Evolutionary conservation across 176 grass and related monocot genomes (phyloP).

Genomic region (maize (Zea mays)): DNA sequence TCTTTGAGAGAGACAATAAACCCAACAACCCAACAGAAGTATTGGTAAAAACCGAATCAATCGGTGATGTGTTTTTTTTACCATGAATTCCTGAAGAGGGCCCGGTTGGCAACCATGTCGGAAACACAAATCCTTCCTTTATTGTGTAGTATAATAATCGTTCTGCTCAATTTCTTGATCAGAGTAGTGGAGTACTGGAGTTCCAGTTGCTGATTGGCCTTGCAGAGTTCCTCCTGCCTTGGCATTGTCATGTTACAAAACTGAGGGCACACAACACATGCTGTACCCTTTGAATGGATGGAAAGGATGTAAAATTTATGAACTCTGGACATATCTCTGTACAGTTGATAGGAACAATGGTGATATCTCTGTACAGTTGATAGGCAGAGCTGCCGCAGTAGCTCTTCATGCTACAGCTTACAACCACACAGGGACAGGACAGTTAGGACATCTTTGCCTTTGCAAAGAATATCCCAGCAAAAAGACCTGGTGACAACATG

Average conservation of each 20-base stretch:
- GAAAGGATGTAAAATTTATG: slow-evolving; percentile 29
- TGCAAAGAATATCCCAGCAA: slow-evolving; percentile 94
- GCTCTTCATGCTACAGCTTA: slow-evolving; percentile 18
- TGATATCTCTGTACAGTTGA: slow-evolving; percentile 49
- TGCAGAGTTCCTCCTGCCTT: slow-evolving; percentile 19
- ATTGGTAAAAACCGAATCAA: neutral
- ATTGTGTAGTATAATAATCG: slow-evolving; percentile 13
- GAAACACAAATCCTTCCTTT: neutral
- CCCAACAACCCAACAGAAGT: neutral
- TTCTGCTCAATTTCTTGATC: slow-evolving; percentile 34
- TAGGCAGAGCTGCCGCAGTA: neutral
- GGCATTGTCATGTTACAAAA: slow-evolving; percentile 41
- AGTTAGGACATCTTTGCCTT: slow-evolving; percentile 78
- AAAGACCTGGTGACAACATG: slow-evolving; percentile 63
- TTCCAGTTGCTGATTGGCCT: slow-evolving; percentile 8
- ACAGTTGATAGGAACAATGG: slow-evolving; percentile 45
- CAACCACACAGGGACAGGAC: neutral
- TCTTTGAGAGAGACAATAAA: neutral
- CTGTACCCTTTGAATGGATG: slow-evolving; percentile 13
- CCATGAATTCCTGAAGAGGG: neutral
- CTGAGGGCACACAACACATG: neutral
- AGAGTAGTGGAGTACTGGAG: neutral
- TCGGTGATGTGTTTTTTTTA: neutral
- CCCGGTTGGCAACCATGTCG: neutral
- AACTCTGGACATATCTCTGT: slow-evolving; percentile 45